Base-by-base conservation (phyloP, 2,329 filamentous ascomycete genomes). In the Uncinocarpus reesii region DNA sequence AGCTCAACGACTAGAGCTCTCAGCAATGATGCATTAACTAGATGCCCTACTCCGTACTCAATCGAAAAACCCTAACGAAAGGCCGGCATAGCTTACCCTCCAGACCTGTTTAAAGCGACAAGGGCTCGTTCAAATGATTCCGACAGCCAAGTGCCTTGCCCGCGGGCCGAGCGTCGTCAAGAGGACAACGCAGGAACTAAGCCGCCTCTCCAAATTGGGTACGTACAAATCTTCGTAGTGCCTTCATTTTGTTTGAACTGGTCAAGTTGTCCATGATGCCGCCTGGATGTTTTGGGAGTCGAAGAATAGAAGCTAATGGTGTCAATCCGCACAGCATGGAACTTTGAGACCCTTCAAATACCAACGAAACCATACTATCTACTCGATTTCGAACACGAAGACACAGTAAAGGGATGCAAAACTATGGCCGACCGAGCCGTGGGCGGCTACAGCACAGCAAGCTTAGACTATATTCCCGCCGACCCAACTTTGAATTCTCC, bases 371-470 rank as follows among this genome's bases (percentile, higher is more conserved):
- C 67, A 8, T 64, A 63, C 51, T 52, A 59, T 32, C 60, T 68
- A 47, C 62, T 71, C 38, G 60, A 71, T 48, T 70, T 70, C 47
- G 62, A 68, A 60, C 59, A 69, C 52, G 60, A 64, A 38, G 49
- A 55, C 1, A 54, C 60, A 2, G 62, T 67, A 10, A 56, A 57
- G 23, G 54, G 54, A 40, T 70, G 67, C 57, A 92, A 94, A 65
- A 72, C 84, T 55, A 92, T 96, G 81, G 85, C 82, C 56, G 90
- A 98, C 64, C 73, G 74, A 49, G 83, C 90, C 59, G 86, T 94
- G 20, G 90, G 90, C 53, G 92, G 90, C 50, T 89, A 79, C 69
- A 95, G 89, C 28, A 78, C 77, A 15, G 83, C 80, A 35, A 70
- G 78, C 37, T 72, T 96, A 52, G 83, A 89, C 58, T 81, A 79